Base-by-base conservation (phyloP, 1,284 basidiomycete genomes). In the Leccinum fallax region DNA sequence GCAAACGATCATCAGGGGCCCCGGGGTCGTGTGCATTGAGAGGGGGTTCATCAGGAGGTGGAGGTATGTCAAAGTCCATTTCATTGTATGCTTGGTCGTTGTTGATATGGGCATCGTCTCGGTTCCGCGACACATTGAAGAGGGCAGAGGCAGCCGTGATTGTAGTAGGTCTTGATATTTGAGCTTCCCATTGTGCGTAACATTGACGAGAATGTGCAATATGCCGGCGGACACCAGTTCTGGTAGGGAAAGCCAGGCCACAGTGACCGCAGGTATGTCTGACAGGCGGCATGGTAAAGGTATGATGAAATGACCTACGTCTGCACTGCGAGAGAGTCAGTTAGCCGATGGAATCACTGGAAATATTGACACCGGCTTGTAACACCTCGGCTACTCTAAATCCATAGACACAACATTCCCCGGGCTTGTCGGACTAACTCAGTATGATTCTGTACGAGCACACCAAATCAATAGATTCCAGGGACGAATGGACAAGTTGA, bases 231-330 rank as follows among this genome's bases (percentile, higher is more conserved):
- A 63, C 43, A 49, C 56, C 36, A 21, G 55, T 48, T 2, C 10
- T 1, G n/a, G 62, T 43, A 24, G 21, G 43, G 10, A 63, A 24
- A 8, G 32, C 16, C 21, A 51, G 57, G n/a, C 26, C 13, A 43
- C 61, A 63, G 28, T 46, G 54, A 15, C 1, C 34, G 7, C 61
- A 63, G 24, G 49, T 16, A 52, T 52, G 11, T 19, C 5, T 48
- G 3, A 48, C 46, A 48, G 46, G 46, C 19, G 46, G 46, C 46
- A 48, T 48, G n/a, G 46, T 21, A 48, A 24, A 8, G 43, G 36
- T 38, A 36, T 34, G 32, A 34, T 34, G 32, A 34, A 34, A 34
- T 34, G 32, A 34, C 32, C 32, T 34, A 34, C 32, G 32, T 34
- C 32, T 34, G 32, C 32, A 34, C 11, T 34, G 32, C 32, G 32